phyloP scores from a whole-genome alignment of 768 basidiomycete genomes.

The Thelephora ganbajun region DNA sequence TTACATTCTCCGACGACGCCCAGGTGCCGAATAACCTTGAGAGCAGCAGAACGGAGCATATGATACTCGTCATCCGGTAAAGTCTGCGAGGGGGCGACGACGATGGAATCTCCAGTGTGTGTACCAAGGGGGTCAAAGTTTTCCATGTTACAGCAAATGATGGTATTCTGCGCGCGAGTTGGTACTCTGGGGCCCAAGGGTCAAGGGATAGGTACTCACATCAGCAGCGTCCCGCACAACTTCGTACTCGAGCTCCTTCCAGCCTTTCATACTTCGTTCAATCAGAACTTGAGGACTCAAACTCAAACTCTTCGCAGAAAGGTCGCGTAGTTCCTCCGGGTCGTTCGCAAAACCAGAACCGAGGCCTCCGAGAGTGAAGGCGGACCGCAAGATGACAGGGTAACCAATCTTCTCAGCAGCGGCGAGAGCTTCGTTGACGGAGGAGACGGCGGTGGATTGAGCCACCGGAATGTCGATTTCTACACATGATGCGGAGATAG shows the following conservation, averaged over 20 bases:
- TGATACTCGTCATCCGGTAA: constrained; percentile 97
- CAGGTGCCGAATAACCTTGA: constrained; percentile 78
- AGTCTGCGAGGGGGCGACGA: constrained; percentile 97
- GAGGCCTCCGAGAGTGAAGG: constrained; percentile 95
- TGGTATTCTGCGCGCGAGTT: constrained; percentile 62
- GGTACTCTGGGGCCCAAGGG: background rate
- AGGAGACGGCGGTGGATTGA: constrained; percentile 92
- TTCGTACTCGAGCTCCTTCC: constrained; percentile 99
- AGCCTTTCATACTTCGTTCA: constrained; percentile 97
- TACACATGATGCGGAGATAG: constrained; percentile 16
- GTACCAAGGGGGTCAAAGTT: constrained; percentile 99
- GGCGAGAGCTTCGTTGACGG: constrained; percentile 80
- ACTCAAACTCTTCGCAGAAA: constrained; percentile 82
- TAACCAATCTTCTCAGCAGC: constrained; percentile 91
- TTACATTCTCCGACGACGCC: constrained; percentile 93
- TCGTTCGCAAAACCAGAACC: constrained; percentile 97
- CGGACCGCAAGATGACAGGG: constrained; percentile 92
- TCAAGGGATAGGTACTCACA: constrained; percentile 32
- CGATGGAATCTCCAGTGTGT: constrained; percentile 98
- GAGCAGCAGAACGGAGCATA: constrained; percentile 94
- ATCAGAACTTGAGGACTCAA: constrained; percentile 93
- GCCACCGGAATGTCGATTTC: constrained; percentile 97
- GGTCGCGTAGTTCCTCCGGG: constrained; percentile 85
- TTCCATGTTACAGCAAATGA: constrained; percentile 99
- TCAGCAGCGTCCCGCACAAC: constrained; percentile 97